phyloP scores from a whole-genome alignment of 2,329 filamentous ascomycete genomes.

The Diaporthe helianthi region DNA sequence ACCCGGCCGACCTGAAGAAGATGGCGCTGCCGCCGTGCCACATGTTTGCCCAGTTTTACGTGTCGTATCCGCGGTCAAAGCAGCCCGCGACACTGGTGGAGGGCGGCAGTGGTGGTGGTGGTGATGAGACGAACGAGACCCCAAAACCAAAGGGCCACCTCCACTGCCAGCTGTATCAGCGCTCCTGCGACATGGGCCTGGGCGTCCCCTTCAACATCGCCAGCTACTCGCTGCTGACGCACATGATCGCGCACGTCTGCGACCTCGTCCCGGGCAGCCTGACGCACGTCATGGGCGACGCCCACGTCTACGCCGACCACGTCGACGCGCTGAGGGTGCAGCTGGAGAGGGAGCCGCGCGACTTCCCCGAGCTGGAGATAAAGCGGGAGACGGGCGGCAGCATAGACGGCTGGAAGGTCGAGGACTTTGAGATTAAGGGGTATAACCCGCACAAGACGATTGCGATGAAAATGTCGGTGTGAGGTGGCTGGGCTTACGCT shows the following conservation, averaged over 20 bases:
- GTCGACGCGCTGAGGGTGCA: constrained; percentile 85
- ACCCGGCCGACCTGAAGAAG: constrained; percentile 80
- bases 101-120: constrained; percentile 27
- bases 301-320: constrained; percentile 96
- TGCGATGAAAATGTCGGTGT: constrained; percentile 99
- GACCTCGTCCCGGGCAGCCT: constrained; percentile 85
- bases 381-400: constrained; percentile 70
- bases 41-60: constrained; percentile 98
- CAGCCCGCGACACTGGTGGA: background rate
- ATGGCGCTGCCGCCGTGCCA: constrained; percentile 96
- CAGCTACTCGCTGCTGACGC: constrained; percentile 88
- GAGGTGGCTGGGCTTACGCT: background rate
- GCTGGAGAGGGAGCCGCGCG: constrained; percentile 77
- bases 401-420: constrained; percentile 88
- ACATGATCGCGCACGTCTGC: constrained; percentile 91
- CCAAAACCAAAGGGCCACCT: constrained; percentile 68
- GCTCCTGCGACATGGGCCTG: constrained; percentile 95
- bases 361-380: constrained; percentile 83
- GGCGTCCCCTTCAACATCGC: constrained; percentile 99
- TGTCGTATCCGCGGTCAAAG: constrained; percentile 69
- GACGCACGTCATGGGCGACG: constrained; percentile 96
- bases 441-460: constrained; percentile 93
- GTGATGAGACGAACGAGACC: constrained; percentile 36
- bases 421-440: constrained; percentile 86
- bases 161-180: constrained; percentile 90